A percentile compares a stretch with the other conserved stretches of the same genome.
Conservation (phyloP, 2,329 filamentous ascomycete species). For the Diaporthe destruens region DNA sequence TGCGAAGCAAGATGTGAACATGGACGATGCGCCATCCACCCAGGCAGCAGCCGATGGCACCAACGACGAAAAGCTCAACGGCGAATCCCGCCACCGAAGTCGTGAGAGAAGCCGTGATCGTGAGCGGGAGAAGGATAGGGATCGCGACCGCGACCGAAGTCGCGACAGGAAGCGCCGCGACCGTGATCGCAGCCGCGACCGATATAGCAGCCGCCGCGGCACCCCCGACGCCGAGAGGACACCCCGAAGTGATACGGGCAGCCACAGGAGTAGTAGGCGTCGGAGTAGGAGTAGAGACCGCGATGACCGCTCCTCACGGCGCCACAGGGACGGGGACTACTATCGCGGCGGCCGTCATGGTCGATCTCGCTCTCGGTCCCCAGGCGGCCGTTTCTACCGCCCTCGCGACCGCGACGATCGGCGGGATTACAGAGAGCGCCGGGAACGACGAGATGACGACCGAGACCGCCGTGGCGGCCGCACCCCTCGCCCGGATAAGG, state of each 20-base stretch:
- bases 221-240: slow-evolving; percentile 74
- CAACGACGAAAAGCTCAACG: slow-evolving; percentile 69
- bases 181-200: slow-evolving; percentile 62
- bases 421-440: slow-evolving; percentile 60
- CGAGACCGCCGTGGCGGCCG: slow-evolving; percentile 63
- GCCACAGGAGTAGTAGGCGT: slow-evolving; percentile 85
- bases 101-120: slow-evolving; percentile 46
- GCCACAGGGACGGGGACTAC: slow-evolving; percentile 80
- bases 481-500: slow-evolving; percentile 62
- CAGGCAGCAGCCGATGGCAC: slow-evolving; percentile 61
- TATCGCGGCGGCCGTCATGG: slow-evolving; percentile 74
- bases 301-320: slow-evolving; percentile 79
- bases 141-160: slow-evolving; percentile 68
- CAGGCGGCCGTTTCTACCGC: slow-evolving; percentile 68
- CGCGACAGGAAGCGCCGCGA: slow-evolving; percentile 67
- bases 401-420: slow-evolving; percentile 62
- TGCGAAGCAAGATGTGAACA: slow-evolving; percentile 70
- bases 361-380: slow-evolving; percentile 80
- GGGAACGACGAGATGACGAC: slow-evolving; percentile 53
- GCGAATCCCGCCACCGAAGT: slow-evolving; percentile 59
- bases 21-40: slow-evolving; percentile 44
- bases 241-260: slow-evolving; percentile 81
- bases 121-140: slow-evolving; percentile 65
- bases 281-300: slow-evolving; percentile 84
- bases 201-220: slow-evolving; percentile 63